These are phyloP conservation scores for Hydrangea macrophylla DNA, from an alignment of 148 eudicot species.

Conservation along the genomic window DNA sequence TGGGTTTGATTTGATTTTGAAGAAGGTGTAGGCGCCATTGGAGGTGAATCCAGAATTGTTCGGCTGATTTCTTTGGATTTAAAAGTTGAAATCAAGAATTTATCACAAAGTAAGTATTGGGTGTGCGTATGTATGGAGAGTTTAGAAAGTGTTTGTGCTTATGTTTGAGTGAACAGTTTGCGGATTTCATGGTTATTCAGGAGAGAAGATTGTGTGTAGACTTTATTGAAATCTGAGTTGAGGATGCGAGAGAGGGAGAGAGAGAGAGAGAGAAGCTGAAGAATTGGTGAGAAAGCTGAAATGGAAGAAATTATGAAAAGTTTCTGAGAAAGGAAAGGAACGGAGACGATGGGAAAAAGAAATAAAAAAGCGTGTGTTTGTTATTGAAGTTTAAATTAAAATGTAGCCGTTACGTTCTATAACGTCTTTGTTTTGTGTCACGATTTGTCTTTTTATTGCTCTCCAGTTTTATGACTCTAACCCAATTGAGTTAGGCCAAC, in stretches of 20 bases:
- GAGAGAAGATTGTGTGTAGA: too few relatives aligned
- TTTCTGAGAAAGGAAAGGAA: neutral
- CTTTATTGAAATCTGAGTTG: too few relatives aligned
- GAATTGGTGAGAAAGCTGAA: neutral
- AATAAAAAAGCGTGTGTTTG: neutral
- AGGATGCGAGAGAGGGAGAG: neutral
- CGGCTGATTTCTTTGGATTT: neutral
- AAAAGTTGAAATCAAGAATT: too few relatives aligned
- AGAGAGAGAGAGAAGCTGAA: conserved; percentile 7
- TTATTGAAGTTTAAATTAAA: neutral
- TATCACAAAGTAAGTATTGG: neutral
- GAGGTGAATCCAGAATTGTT: conserved; percentile 5
- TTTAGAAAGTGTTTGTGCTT: too few relatives aligned
- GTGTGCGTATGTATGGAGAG: too few relatives aligned
- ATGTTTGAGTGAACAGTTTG: too few relatives aligned
- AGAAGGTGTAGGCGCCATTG: conserved; percentile 43
- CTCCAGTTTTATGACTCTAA: too few relatives aligned
- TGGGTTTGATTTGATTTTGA: conserved; percentile 51
- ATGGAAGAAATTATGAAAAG: neutral
- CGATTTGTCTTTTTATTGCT: too few relatives aligned
- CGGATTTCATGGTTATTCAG: too few relatives aligned
- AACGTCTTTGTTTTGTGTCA: conserved; percentile 5
- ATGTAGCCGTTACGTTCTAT: conserved; percentile 17
- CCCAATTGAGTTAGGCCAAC: too few relatives aligned
- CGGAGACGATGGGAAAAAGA: neutral